These are phyloP conservation scores for Lipomyces spencermartinsiae DNA, from an alignment of 805 yeast genomes.

Conservation along the genomic window DNA sequence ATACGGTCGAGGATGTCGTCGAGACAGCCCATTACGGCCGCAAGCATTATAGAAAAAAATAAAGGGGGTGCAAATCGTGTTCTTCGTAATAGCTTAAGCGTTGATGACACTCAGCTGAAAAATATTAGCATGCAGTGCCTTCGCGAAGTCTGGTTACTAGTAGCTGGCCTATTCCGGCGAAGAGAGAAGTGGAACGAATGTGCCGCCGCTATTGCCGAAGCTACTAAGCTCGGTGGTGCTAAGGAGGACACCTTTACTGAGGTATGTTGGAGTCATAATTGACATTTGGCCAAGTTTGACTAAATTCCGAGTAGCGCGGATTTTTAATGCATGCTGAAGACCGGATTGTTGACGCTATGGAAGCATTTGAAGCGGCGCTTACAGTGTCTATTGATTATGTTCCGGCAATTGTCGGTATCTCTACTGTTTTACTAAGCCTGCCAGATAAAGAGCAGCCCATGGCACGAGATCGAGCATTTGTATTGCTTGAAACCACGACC, in stretches of 20 bases:
- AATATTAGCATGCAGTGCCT: slow-evolving; percentile 33
- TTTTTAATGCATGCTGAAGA: slow-evolving; percentile 29
- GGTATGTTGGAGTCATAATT: slow-evolving; percentile 16
- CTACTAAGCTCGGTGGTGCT: slow-evolving; percentile 35
- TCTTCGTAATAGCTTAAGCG: slow-evolving; percentile 32
- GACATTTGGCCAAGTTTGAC: background rate
- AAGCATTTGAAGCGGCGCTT: slow-evolving; percentile 36
- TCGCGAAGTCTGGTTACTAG: slow-evolving; percentile 35
- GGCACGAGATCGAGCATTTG: slow-evolving; percentile 37
- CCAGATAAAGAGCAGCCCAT: slow-evolving; percentile 33
- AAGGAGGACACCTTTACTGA: slow-evolving; percentile 36
- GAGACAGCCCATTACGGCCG: slow-evolving; percentile 25
- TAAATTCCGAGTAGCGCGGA: slow-evolving; percentile 25
- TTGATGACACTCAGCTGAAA: slow-evolving; percentile 35
- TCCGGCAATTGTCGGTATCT: slow-evolving; percentile 35
- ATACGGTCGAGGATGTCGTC: slow-evolving; percentile 23
- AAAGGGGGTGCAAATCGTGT: slow-evolving; percentile 36
- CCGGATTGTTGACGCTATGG: slow-evolving; percentile 21
- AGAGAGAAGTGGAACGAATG: slow-evolving; percentile 31
- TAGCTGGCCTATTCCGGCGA: slow-evolving; percentile 35
- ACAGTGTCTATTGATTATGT: slow-evolving; percentile 34
- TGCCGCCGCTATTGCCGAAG: slow-evolving; percentile 34
- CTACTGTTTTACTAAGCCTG: slow-evolving; percentile 15
- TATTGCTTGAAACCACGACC: slow-evolving; percentile 33
- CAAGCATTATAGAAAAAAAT: slow-evolving; percentile 33